phyloP scores from a whole-genome alignment of 2,329 filamentous ascomycete genomes.

The Pseudocercospora vitis region DNA sequence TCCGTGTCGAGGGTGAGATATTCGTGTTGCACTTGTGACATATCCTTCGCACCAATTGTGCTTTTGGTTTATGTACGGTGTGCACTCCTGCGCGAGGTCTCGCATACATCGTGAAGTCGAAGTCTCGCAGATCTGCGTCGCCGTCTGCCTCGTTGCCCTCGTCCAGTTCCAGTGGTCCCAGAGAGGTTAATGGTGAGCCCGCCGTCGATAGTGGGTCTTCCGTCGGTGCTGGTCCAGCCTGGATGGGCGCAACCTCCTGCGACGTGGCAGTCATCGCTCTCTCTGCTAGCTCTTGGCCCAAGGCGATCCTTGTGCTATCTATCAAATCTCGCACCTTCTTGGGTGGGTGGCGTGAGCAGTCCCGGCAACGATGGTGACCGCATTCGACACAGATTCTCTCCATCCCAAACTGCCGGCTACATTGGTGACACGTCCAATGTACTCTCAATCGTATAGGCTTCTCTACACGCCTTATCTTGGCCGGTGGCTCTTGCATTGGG shows the following conservation, averaged over 20 bases:
- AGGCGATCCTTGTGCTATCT: constrained; percentile 47
- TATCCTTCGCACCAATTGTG: constrained; percentile 69
- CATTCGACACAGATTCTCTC: constrained; percentile 75
- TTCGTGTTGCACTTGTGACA: constrained; percentile 67
- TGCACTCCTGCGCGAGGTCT: constrained; percentile 38
- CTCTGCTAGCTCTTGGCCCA: constrained; percentile 34
- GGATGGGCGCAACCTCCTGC: background rate
- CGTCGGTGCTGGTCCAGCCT: constrained; percentile 1
- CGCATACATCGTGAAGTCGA: constrained; percentile 26
- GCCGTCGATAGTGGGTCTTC: constrained; percentile 17
- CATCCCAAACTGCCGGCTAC: constrained; percentile 69
- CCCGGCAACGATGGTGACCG: constrained; percentile 75
- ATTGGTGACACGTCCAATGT: constrained; percentile 77
- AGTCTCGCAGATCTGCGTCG: constrained; percentile 13
- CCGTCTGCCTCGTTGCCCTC: constrained; percentile 15
- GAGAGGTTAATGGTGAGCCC: constrained; percentile 1
- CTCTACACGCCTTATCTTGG: constrained; percentile 34
- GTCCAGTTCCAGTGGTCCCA: constrained; percentile 11
- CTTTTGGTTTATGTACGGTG: constrained; percentile 65
- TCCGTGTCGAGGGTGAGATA: constrained; percentile 5
- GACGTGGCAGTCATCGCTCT: constrained; percentile 24
- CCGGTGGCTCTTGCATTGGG: constrained; percentile 23
- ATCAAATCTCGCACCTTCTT: constrained; percentile 61
- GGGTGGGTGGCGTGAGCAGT: constrained; percentile 73
- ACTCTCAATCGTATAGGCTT: constrained; percentile 77